Conservation (phyloP, 352 stramenopile species). For the Pythium myriotylum region DNA sequence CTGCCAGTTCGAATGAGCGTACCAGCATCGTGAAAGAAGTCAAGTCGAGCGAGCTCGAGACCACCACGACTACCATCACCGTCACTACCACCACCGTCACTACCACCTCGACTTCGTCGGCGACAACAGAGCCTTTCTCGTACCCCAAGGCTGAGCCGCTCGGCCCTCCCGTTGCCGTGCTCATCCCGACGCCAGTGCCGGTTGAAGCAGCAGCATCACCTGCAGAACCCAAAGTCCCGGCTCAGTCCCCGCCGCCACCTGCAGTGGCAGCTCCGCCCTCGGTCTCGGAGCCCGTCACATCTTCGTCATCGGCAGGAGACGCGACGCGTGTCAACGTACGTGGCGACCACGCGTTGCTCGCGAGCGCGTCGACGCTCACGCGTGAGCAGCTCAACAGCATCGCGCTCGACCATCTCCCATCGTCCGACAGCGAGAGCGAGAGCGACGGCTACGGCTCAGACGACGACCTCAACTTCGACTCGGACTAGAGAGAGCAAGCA, state of each 20-base stretch:
- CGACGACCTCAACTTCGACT: conserved; percentile 26
- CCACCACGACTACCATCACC: too few species aligned
- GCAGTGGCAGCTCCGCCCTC: not conserved
- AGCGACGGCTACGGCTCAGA: conserved; percentile 19
- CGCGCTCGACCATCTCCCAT: conserved; percentile 25
- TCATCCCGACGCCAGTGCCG: too few species aligned
- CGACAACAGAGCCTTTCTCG: not conserved
- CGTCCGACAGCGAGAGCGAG: conserved; percentile 27
- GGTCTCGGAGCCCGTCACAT: not conserved
- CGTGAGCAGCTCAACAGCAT: conserved; percentile 15
- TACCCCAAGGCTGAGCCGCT: too few species aligned
- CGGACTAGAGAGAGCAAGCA: conserved; percentile 10
- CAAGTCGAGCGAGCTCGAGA: not conserved
- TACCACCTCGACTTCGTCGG: too few species aligned
- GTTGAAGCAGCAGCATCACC: not conserved
- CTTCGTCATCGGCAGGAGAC: not conserved
- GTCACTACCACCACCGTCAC: too few species aligned
- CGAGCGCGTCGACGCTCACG: conserved; percentile 20
- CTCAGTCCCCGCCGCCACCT: not conserved
- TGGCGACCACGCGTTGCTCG: not conserved
- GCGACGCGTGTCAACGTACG: not conserved
- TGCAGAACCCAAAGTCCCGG: not conserved
- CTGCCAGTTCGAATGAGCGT: not conserved
- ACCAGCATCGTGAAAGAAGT: not conserved
- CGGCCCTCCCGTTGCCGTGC: too few species aligned